phyloP scores from a whole-genome alignment of 768 basidiomycete genomes.

The Rhizopogon vulgaris region DNA sequence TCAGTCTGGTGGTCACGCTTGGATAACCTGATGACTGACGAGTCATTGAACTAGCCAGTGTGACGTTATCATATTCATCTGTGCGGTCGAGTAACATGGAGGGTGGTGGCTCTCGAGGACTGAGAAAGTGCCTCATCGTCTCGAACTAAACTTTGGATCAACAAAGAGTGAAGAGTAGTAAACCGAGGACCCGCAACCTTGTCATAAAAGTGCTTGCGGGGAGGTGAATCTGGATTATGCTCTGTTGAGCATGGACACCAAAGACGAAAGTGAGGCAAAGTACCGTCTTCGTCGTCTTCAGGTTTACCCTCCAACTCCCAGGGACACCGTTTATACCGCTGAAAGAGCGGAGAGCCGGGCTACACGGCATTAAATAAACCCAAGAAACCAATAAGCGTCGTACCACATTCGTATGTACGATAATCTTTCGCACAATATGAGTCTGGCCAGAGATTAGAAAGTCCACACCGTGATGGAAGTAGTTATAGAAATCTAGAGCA shows the following conservation, averaged over 20 bases:
- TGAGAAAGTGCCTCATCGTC: conserved; percentile 71
- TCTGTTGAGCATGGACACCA: neutral
- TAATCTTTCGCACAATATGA: conserved; percentile 77
- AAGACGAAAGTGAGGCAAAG: conserved; percentile 2
- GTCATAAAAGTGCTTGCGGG: conserved; percentile 66
- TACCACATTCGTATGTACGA: conserved; percentile 86
- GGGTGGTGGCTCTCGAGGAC: conserved; percentile 66
- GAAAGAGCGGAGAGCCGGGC: conserved; percentile 87
- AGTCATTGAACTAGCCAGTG: conserved; percentile 60
- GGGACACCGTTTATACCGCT: conserved; percentile 85
- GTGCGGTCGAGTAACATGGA: conserved; percentile 80
- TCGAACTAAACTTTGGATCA: conserved; percentile 50
- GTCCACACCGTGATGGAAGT: conserved; percentile 88
- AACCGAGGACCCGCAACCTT: conserved; percentile 36
- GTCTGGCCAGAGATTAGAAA: conserved; percentile 70
- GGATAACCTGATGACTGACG: conserved; percentile 38
- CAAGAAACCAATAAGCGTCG: conserved; percentile 16
- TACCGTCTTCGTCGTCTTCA: conserved; percentile 82
- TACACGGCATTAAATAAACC: conserved; percentile 23
- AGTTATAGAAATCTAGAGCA: conserved; percentile 79
- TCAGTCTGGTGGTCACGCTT: neutral
- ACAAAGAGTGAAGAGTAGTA: neutral
- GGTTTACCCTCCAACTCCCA: conserved; percentile 82
- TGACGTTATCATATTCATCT: conserved; percentile 67
- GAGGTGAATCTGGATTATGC: conserved; percentile 53